Percentiles rank a stretch among this genome's conserved stretches.
Conservation (phyloP, 805 yeast species). For the Phaffomyces opuntiae region DNA sequence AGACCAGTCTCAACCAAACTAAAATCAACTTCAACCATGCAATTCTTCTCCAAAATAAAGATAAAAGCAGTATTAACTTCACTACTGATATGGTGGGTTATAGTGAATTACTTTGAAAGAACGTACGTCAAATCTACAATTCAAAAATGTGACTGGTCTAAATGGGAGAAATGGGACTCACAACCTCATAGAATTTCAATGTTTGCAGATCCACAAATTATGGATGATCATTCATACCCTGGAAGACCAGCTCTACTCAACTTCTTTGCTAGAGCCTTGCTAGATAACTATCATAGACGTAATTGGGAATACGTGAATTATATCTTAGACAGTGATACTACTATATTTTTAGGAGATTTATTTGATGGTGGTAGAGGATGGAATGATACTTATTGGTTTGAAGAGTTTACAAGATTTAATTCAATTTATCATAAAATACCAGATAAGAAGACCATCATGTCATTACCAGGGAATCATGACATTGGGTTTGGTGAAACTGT, state of each 20-base stretch:
- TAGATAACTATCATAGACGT: conserved; percentile 75
- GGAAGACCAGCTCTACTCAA: conserved; percentile 46
- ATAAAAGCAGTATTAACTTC: conserved; percentile 9
- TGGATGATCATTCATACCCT: conserved; percentile 86
- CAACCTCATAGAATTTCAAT: conserved; percentile 47
- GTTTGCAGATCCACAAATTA: conserved; percentile 91
- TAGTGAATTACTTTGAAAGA: conserved; percentile 50
- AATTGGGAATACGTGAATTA: conserved; percentile 59
- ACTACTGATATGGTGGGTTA: conserved; percentile 33
- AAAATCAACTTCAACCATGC: conserved; percentile 1
- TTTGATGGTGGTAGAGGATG: conserved; percentile 94
- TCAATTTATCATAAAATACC: conserved; percentile 53
- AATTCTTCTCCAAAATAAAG: conserved; percentile 4
- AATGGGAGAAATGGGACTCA: conserved; percentile 55
- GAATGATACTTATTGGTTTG: conserved; percentile 62
- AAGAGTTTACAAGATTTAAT: conserved; percentile 65
- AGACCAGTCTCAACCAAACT: conserved; percentile 8
- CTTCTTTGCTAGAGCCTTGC: conserved; percentile 49
- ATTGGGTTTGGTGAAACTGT: conserved; percentile 86
- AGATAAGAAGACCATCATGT: conserved; percentile 35
- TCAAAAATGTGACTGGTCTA: conserved; percentile 50
- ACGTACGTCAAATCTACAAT: conserved; percentile 39
- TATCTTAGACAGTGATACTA: conserved; percentile 63
- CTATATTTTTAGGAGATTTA: conserved; percentile 81
- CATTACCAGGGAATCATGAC: conserved; percentile 92